Percentiles rank a stretch among this genome's conserved stretches.
phyloP scores from a whole-genome alignment of 805 yeast genomes.

The Jamesozyma rosinii region DNA sequence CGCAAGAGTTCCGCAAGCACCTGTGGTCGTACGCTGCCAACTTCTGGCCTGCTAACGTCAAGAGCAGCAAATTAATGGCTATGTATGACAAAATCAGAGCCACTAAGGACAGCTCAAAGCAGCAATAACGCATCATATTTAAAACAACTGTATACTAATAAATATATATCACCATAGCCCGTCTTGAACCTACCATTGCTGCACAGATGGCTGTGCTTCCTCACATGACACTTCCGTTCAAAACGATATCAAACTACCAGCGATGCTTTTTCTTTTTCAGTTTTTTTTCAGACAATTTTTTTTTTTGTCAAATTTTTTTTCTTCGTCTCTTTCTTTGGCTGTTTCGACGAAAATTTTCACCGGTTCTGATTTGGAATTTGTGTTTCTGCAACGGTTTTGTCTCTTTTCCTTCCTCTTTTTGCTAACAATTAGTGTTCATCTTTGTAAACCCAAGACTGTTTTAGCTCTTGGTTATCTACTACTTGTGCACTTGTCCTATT shows the following conservation, averaged over 20 bases:
- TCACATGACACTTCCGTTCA: too few relatives aligned
- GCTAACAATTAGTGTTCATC: not conserved
- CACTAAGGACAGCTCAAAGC: slow-evolving; percentile 2
- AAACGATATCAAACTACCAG: too few relatives aligned
- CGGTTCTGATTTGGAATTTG: not conserved
- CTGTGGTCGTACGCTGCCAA: slow-evolving; percentile 77
- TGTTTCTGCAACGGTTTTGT: not conserved
- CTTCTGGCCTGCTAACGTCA: slow-evolving; percentile 84
- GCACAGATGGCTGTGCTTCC: too few relatives aligned
- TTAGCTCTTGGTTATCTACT: not conserved
- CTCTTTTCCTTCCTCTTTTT: not conserved
- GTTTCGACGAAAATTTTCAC: not conserved
- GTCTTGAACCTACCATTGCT: too few relatives aligned
- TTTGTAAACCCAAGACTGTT: not conserved
- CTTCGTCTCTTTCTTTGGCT: not conserved
- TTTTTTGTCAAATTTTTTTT: not conserved
- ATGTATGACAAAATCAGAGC: slow-evolving; percentile 58
- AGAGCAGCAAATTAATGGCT: slow-evolving; percentile 57
- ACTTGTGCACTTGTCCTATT: not conserved
- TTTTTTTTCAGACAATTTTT: too few relatives aligned
- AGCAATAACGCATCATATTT: not conserved
- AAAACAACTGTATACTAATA: not conserved
- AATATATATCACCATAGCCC: too few relatives aligned
- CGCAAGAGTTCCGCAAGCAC: slow-evolving; percentile 45
- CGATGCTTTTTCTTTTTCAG: too few relatives aligned